Base-by-base conservation (phyloP, 75 land plant genomes). In the Gnetum montanum region DNA sequence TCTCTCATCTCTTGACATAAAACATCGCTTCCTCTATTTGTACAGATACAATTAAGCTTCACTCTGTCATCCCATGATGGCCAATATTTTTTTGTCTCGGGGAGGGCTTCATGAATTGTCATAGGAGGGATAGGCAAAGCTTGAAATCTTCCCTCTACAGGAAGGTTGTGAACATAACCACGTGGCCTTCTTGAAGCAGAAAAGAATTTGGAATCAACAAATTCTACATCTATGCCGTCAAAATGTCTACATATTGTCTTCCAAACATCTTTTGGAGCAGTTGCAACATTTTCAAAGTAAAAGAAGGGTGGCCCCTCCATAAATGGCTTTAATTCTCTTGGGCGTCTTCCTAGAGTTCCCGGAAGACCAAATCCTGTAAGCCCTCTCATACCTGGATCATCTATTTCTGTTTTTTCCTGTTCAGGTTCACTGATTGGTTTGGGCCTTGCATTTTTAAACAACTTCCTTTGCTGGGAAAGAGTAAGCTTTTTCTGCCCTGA, bases 281-380 rank as follows among this genome's bases (percentile, higher is more conserved):
- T 58, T 0, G 88, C 82, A n/a, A 88, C 89, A 63, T 88, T 81
- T 38, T 88, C 94, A 64, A 69, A 88, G 48, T 78, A 88, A 47
- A 88, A 88, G 38, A 60, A 88, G 4, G 93, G 93, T 24, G 85
- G 86, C 19, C 95, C 88, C 7, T 27, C 12, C 30, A 64, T 40
- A 31, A 31, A 26, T 4, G 27, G 20, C 11, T 51, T 60, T 4
- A 62, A 13, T 19, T 62, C 19, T 25, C 26, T 51, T 29, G 64
- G 31, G 31, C 31, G 34, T 3, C 31, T 27, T 33, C 2, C 31
- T 11, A 29, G 54, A 57, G 8, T 3, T 13, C 31, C 64, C 20
- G 64, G 60, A 53, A 62, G 37, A 26, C 64, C 64, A 62, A 53
- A 53, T 7, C 64, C 64, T 18, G 16, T 54, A 2, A 51, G 12